Evolutionary conservation across 495 filamentous ascomycete species (phyloP), one percentile per base, ranked within the genome.

Genomic region (Podospora conica): DNA sequence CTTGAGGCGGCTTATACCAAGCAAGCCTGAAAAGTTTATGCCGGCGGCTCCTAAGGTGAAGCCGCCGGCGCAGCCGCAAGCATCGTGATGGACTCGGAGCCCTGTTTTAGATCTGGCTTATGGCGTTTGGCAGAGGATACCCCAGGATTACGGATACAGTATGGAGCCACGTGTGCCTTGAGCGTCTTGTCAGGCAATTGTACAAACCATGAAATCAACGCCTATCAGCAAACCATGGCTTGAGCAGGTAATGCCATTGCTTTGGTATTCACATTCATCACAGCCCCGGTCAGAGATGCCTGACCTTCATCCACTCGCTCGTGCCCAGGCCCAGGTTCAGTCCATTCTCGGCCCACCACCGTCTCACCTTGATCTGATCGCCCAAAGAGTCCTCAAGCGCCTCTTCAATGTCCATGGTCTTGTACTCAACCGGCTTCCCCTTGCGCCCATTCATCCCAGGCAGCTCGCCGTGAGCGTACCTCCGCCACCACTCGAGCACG

Each of bases 401-500:
- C 77, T 96, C 93, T 74, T 97, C 93, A 67, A 97, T 92, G 79
- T 96, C 92, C 69, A 92, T 96, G 9, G 93, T 96, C 78, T 93
- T 94, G 74, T 96, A 97, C 76, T 96, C 92, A 12, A 96, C 92
- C 59, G 77, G 74, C 33, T 82, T 77, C 7, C 77, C 73, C 55
- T 77, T 76, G 6, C 72, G 64, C 3, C 80, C 77, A 4, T 76
- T 73, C 72, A 80, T 80, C 20, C 71, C 78, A 0, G 77, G 77
- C 22, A 81, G 66, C 68, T 81, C 75, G 9, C 82, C 79, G 53
- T 91, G 82, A 0, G 89, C 89, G 66, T 88, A 90, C 58, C 79
- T 76, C 66, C 89, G 90, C 93, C 93, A 97, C 93, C 93, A 97
- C 72, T 96, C 90, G 15, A 97, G 76, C 28, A 96, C 91, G 22